phyloP scores from a whole-genome alignment of 768 basidiomycete genomes.

The Glaciozyma antarctica region DNA sequence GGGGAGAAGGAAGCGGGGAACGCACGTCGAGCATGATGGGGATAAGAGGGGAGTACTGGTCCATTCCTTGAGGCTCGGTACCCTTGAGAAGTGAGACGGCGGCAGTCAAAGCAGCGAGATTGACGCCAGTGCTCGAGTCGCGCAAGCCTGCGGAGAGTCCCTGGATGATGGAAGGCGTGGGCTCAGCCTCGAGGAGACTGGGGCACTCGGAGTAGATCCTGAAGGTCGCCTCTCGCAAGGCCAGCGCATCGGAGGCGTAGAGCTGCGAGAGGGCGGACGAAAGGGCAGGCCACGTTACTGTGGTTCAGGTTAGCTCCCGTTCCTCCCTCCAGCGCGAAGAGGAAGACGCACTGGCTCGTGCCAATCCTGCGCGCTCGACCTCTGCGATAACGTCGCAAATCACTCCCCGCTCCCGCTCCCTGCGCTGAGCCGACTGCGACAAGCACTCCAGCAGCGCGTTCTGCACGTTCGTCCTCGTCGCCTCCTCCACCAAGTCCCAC shows the following conservation, averaged over 20 bases:
- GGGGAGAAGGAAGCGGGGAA: background rate
- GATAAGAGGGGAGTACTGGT: constrained; percentile 45
- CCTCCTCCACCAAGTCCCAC: constrained; percentile 65
- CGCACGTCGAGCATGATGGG: constrained; percentile 55
- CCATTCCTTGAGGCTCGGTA: background rate
- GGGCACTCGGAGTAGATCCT: constrained; percentile 4
- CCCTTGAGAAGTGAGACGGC: background rate
- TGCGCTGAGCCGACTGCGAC: background rate
- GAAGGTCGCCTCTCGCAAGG: background rate
- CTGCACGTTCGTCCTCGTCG: constrained; percentile 59
- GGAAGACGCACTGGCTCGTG: background rate
- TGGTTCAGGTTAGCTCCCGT: background rate
- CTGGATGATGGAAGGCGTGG: background rate
- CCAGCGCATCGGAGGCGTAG: background rate
- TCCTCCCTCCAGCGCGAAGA: background rate
- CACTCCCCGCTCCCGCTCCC: constrained; percentile 1
- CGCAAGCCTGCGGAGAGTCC: constrained; percentile 2
- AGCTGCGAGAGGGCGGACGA: background rate
- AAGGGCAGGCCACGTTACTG: constrained; percentile 1
- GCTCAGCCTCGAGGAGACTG: constrained; percentile 1
- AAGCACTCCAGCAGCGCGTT: constrained; percentile 62
- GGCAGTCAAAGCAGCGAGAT: background rate
- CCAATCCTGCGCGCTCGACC: background rate
- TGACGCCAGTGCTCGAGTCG: background rate
- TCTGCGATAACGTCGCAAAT: constrained; percentile 4